Base-by-base conservation (phyloP, 352 stramenopile genomes). In the Aphanomyces euteiches region DNA sequence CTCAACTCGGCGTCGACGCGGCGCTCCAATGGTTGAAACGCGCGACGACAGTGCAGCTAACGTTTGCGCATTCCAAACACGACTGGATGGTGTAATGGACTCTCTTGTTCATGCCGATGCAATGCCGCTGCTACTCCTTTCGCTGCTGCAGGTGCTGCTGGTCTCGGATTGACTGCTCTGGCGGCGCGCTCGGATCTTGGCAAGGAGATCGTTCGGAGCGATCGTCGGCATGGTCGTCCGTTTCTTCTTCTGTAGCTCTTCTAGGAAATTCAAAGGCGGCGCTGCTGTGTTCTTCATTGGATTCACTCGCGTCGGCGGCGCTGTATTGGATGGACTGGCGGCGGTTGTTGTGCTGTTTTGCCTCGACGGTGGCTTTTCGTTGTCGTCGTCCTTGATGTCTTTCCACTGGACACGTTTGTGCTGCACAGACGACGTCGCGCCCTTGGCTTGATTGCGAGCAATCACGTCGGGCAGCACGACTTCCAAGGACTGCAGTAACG, bases 171-270 rank as follows among this genome's bases (percentile, higher is more conserved):
- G 28, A 28, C 28, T 67, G 53, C 53, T 72, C 45, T 56, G 34
- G 60, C 82, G 80, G 5, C 79, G 79, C 21, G 79, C 78, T 69
- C 82, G 79, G 72, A 92, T 92, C 36, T 81, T 80, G n/a, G 83
- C 80, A 53, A 92, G 78, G 12, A 92, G 70, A 43, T 88, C 77
- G 28, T 80, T 53, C 17, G 64, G 43, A 8, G 64, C 43, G 21
- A 13, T 60, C 19, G 63, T 19, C 4, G 50, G 34, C 13, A 38
- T 58, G 50, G 50, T 34, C 8, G n/a, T 28, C 54, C 7, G 47
- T 45, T 64, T 60, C 19, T 59, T 58, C 17, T 54, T 45, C 40
- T 70, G 59, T n/a, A 70, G n/a, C 21, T 70, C 64, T 4, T 70
- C 64, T 7, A 70, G 40, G 40, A 70, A 70, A 37, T 53, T 70